phyloP scores from a whole-genome alignment of 1,139 yeast species.

The Pichia sp. region DNA sequence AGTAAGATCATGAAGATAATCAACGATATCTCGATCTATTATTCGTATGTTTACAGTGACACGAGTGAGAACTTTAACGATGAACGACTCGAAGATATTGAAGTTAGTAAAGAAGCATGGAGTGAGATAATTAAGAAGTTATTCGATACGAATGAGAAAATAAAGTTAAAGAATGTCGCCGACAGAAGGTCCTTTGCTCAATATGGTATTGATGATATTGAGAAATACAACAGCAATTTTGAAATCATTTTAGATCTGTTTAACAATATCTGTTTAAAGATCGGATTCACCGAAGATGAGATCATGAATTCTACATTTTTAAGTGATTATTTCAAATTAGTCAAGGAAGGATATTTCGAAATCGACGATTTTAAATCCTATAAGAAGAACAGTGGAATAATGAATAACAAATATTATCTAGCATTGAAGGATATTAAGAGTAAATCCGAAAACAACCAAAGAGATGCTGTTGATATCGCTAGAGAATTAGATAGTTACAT shows the following conservation, averaged over 20 bases:
- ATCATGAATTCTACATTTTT: slow-evolving; percentile 21
- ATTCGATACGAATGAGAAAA: slow-evolving; percentile 19
- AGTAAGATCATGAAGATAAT: slow-evolving; percentile 21
- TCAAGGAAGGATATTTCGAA: slow-evolving; percentile 24
- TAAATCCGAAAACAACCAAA: neutral
- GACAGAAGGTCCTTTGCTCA: slow-evolving; percentile 22
- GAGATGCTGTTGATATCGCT: slow-evolving; percentile 26
- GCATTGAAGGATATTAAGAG: neutral
- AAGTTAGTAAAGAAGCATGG: slow-evolving; percentile 27
- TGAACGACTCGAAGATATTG: slow-evolving; percentile 27
- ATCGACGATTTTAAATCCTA: slow-evolving; percentile 6
- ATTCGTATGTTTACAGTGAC: slow-evolving; percentile 30
- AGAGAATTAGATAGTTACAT: slow-evolving; percentile 25
- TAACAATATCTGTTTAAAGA: slow-evolving; percentile 14
- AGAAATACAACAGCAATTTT: slow-evolving; percentile 22
- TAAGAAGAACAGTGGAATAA: slow-evolving; percentile 4
- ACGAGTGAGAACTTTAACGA: slow-evolving; percentile 21
- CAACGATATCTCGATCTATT: slow-evolving; percentile 28
- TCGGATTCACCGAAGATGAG: slow-evolving; percentile 25
- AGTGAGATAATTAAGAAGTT: slow-evolving; percentile 19
- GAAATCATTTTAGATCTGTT: slow-evolving; percentile 25
- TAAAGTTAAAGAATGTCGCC: slow-evolving; percentile 22
- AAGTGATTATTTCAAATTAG: slow-evolving; percentile 23
- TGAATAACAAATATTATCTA: slow-evolving; percentile 15
- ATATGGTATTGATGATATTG: slow-evolving; percentile 16